Evolutionary conservation across 192 early-diverging fungal species (phyloP).

Genomic region (Cladochytrium replicatum): DNA sequence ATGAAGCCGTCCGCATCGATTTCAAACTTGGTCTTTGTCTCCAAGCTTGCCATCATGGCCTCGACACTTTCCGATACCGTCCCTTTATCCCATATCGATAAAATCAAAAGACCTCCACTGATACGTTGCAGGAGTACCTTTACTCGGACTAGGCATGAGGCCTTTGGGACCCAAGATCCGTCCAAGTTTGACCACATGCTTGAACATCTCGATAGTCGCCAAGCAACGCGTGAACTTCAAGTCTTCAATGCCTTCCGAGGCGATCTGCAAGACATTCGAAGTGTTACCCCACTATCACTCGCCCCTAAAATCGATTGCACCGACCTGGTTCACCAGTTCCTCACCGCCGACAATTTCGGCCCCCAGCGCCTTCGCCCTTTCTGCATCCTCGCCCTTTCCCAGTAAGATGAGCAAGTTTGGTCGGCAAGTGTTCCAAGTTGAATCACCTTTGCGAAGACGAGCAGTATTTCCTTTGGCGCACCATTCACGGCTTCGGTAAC

Average conservation of each 20-base stretch:
- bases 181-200: conserved; percentile 78
- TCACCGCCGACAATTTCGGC: conserved; percentile 77
- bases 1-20: conserved; percentile 64
- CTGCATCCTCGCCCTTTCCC: conserved; percentile 58
- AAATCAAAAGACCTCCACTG: too few species aligned
- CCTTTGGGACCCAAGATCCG: conserved; percentile 85
- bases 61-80: conserved; percentile 74
- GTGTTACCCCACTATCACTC: too few species aligned
- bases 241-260: conserved; percentile 40
- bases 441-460: conserved; percentile 75
- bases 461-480: conserved; percentile 30
- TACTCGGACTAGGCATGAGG: conserved; percentile 78
- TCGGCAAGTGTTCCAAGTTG: not conserved
- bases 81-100: conserved; percentile 36
- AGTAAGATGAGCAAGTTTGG: not conserved
- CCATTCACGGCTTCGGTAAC: too few species aligned
- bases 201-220: conserved; percentile 82
- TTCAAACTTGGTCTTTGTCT: conserved; percentile 64
- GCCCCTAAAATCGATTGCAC: conserved; percentile 8
- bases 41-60: conserved; percentile 48
- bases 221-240: conserved; percentile 76
- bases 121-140: conserved; percentile 14
- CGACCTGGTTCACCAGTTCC: conserved; percentile 65
- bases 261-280: conserved; percentile 10
- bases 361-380: conserved; percentile 69